Evolutionary conservation across 202 grass and related monocot species (phyloP), one percentile per base, ranked within the genome.

Genomic region (Zizania palustris): DNA sequence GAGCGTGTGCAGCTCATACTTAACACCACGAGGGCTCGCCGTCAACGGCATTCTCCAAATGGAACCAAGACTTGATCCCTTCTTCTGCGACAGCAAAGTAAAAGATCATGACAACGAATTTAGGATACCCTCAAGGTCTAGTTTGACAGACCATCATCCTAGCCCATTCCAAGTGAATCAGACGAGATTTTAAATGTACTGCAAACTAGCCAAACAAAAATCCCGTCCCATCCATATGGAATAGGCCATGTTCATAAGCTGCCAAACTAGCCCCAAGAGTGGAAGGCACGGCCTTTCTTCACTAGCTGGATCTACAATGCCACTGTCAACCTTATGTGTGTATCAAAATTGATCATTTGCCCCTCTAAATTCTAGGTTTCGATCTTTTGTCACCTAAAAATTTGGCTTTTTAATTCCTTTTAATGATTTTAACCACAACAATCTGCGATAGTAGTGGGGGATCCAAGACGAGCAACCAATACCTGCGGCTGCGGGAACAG

Each of bases 1-100:
- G 56, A 97, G 85, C 38, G 94, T 94, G 41, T 88, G 80, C 18
- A 97, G 77, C 78, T 90, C 87, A 69, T 92, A 90, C 51, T 92
- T 93, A 4, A 90, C 82, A 42, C 77, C 80, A 9, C 64, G 72
- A 77, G 45, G 54, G 33, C 67, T 93, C 5, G 60, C n/a, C 14
- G 53, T 61, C 41, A 80, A 44, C 3, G 54, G 67, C 77, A 79
- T 43, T 57, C 62, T 88, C 93, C 85, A 89, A 55, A 78, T 64
- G 20, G 69, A 93, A 7, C 81, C 51, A 22, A 83, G 59, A 63
- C 67, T 74, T 1, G 79, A 67, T 11, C 2, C 63, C 34, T 86
- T 54, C 11, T 72, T 75, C 88, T 93, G 77, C 45, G 85, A 72
- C 15, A 77, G 16, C 14, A 60, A 22, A 45, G 20, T 22, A 45